Evolutionary conservation across 768 basidiomycete genomes (phyloP), one percentile per base, ranked within the genome.

Genomic region (Calocybe gangraenosa): DNA sequence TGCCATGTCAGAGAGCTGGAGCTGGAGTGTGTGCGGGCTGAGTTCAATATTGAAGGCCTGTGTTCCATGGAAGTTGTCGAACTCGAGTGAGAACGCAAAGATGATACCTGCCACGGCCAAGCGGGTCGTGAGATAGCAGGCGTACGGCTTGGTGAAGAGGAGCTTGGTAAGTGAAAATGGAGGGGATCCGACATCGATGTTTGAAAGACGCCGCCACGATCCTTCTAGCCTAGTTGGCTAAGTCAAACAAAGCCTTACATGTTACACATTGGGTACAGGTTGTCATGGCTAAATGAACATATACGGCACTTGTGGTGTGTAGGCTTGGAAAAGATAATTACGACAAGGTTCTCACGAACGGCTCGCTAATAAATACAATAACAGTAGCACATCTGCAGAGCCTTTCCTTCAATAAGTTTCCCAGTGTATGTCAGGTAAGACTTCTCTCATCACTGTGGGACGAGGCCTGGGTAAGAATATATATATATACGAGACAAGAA

Each of bases 371-470:
- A 28, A 11, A 28, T 28, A 28, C 25, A 28, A 28, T 28, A 11
- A 28, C 25, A 28, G 25, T 28, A n/a, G n/a, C 25, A 28, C 5
- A 28, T 28, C 25, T 28, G 5, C n/a, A n/a, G n/a, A n/a, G n/a
- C 11, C 25, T 28, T 28, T 11, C 5, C 11, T 11, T 34, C 40
- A 92, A 62, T 82, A 91, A 5, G 82, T 84, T 64, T 88, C 84
- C 89, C 89, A 92, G 50, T 84, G 69, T 10, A 76, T 53, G 48
- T 85, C 77, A 0, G 84, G 79, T 51, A 92, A 56, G n/a, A 88
- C 76, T 23, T 81, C 65, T 46, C 87, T 77, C 89, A 94, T 93
- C 25, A 90, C 84, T 86, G 46, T 2, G 15, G 10, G 35, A 30
- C 13, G 38, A 31, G 39, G n/a, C 48, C 49, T 50, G 47, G 40